Evolutionary conservation across 2,329 filamentous ascomycete species (phyloP).

Genomic region (Fusarium scirpi): DNA sequence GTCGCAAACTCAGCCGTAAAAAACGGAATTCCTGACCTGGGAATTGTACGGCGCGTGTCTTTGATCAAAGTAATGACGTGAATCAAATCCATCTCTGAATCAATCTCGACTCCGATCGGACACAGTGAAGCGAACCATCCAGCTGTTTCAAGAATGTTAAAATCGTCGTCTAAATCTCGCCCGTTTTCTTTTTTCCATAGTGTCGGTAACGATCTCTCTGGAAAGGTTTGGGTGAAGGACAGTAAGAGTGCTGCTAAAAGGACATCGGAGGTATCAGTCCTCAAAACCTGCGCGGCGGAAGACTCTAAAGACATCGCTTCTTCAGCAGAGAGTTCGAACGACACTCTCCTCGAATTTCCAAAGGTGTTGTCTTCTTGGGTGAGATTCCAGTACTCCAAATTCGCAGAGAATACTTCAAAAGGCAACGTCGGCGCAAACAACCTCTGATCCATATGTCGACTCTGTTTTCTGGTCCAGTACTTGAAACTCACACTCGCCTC

Average conservation of each 20-base stretch:
- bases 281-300: conserved; percentile 58
- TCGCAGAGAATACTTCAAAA: conserved; percentile 55
- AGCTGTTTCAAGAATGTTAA: conserved; percentile 68
- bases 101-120: conserved; percentile 60
- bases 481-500: conserved; percentile 60
- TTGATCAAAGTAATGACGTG: conserved; percentile 66
- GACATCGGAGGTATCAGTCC: conserved; percentile 65
- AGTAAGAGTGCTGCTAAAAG: conserved; percentile 66
- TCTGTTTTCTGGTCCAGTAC: conserved; percentile 63
- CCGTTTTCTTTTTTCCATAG: conserved; percentile 68
- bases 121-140: conserved; percentile 71
- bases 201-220: conserved; percentile 62
- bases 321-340: conserved; percentile 59
- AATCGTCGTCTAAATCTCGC: conserved; percentile 57
- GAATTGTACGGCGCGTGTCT: conserved; percentile 60
- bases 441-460: conserved; percentile 51
- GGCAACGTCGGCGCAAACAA: conserved; percentile 51
- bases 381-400: conserved; percentile 63
- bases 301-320: conserved; percentile 57
- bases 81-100: conserved; percentile 61
- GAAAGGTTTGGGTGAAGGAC: conserved; percentile 67
- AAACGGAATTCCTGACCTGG: conserved; percentile 60
- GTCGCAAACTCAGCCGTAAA: conserved; percentile 61
- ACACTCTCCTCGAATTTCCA: conserved; percentile 55
- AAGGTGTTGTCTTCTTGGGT: conserved; percentile 59